Conservation (phyloP, 305 asterid genomes). For the Andrographis paniculata region DNA sequence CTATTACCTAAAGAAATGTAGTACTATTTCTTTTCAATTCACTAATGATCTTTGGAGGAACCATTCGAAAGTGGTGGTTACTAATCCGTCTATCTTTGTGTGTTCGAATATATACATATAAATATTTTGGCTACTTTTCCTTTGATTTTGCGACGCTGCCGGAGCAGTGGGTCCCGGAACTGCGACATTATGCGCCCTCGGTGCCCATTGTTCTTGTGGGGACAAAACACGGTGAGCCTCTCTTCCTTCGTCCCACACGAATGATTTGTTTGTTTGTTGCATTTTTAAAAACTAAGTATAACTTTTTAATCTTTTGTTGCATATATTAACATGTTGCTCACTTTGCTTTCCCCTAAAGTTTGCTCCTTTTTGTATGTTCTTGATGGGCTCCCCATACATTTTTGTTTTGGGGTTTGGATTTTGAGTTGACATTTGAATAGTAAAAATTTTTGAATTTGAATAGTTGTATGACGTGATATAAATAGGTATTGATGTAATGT, state of each 20-base stretch:
- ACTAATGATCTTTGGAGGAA: too few relatives aligned
- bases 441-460: too few relatives aligned
- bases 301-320: neutral
- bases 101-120: constrained; percentile 20
- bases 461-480: too few relatives aligned
- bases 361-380: constrained; percentile 20
- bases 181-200: constrained; percentile 67
- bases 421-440: too few relatives aligned
- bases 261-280: too few relatives aligned
- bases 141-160: constrained; percentile 29
- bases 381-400: constrained; percentile 20
- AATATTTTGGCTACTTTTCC: constrained; percentile 22
- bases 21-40: too few relatives aligned
- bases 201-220: constrained; percentile 84
- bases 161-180: constrained; percentile 71
- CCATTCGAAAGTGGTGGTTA: constrained; percentile 22
- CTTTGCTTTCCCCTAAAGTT: constrained; percentile 39
- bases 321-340: too few relatives aligned
- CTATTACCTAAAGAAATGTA: too few relatives aligned
- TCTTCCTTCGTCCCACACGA: constrained; percentile 23
- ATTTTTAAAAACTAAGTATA: neutral
- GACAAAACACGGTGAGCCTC: constrained; percentile 57
- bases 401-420: too few relatives aligned
- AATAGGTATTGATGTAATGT: too few relatives aligned
- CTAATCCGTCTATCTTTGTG: constrained; percentile 19